Base-by-base conservation (phyloP, 1,139 yeast genomes). In the Candida anutae region DNA sequence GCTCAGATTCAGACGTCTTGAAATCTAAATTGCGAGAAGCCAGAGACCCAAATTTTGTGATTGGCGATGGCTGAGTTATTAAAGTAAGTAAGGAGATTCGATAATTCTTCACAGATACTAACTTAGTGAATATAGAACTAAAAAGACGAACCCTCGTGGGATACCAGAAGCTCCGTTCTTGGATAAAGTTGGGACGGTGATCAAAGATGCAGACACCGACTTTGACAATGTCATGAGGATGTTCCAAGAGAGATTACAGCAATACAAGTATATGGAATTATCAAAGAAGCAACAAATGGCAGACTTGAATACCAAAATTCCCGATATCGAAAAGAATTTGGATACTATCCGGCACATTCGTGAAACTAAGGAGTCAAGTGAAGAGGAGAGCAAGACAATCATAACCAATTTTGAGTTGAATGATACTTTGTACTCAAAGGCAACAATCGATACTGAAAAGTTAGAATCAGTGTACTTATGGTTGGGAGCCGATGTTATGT, bases 401-500 rank as follows among this genome's bases (percentile, higher is more conserved):
- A 76, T 73, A 33, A 74, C 90, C 17, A 81, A 81, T 50, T 93
- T 83, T 49, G 96, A 88, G 55, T 67, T 90, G 46, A 88, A 90
- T 53, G 97, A 90, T 45, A 90, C 98, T 0, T 65, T 90, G 28
- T 90, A 77, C 49, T 81, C 96, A 11, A 75, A 76, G 36, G 98
- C 98, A 2, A 67, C 67, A 21, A 67, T 90, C 21, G 74, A 81
- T 28, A 49, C 62, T 13, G 54, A 62, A 21, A 55, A 50, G 20
- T 48, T 62, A 34, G 45, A 63, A 22, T 56, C 67, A 2, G 98
- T 90, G 2, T 76, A 75, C 38, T 66, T 90, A 30, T 90, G 98
- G 98, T 67, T 90, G 13, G 99, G 99, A 8, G 97, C 99, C 1
- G 95, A 88, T 45, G 93, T 90, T 13, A 90, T 90, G 98, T 65